A percentile compares a stretch with the other conserved stretches of the same genome.
phyloP scores from a whole-genome alignment of 2,329 filamentous ascomycete genomes.

The Pseudopyrenochaeta lycopersici region DNA sequence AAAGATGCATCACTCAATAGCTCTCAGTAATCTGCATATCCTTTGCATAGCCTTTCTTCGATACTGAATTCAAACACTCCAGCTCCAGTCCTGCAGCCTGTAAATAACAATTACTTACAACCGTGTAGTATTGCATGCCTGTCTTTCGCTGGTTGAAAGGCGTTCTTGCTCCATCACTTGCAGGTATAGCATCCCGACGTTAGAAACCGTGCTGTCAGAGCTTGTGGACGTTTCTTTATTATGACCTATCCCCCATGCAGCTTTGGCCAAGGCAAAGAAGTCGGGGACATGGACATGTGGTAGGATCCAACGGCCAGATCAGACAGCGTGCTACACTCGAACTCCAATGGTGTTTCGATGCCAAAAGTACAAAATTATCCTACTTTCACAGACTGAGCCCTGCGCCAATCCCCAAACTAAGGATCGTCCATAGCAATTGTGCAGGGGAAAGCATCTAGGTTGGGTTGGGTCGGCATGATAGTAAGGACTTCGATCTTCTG shows the following conservation, averaged over 20 bases:
- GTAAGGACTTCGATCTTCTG: neutral
- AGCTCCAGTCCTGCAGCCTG: conserved; percentile 15
- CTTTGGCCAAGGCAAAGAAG: neutral
- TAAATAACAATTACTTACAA: conserved; percentile 14
- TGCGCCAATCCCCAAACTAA: neutral
- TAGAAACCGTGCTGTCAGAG: neutral
- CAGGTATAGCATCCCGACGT: conserved; percentile 5
- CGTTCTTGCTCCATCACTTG: conserved; percentile 8
- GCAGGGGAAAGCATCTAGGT: neutral
- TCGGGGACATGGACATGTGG: neutral
- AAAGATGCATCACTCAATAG: neutral
- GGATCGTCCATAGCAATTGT: neutral
- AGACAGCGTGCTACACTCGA: neutral
- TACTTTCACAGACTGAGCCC: neutral
- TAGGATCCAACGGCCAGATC: neutral
- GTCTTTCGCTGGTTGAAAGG: conserved; percentile 7
- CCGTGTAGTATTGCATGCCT: neutral
- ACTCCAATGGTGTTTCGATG: neutral
- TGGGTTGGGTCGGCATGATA: neutral
- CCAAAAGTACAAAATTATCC: neutral
- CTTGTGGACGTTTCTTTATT: neutral
- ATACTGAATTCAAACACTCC: conserved; percentile 14
- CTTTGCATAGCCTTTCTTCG: conserved; percentile 3
- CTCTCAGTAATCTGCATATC: neutral
- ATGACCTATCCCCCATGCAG: neutral